Conservation (phyloP, 2,329 filamentous ascomycete genomes). For the Penicillium corylophilum region DNA sequence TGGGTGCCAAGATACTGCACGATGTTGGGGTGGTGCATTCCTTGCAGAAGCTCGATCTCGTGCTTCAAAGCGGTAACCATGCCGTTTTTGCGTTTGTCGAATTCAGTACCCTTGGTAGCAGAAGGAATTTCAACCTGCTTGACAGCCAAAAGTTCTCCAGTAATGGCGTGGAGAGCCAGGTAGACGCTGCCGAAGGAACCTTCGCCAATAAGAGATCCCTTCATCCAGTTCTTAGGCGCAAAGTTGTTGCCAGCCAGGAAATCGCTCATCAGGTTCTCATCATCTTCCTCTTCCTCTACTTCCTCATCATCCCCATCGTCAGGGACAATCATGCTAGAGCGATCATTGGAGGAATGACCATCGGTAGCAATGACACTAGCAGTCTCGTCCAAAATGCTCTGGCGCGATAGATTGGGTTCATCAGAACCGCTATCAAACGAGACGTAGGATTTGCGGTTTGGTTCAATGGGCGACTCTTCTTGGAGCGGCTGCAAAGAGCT, state of each 20-base stretch:
- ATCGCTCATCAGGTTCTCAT: constrained; percentile 70
- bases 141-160: constrained; percentile 94
- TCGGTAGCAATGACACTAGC: constrained; percentile 66
- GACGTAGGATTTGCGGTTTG: constrained; percentile 94
- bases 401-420: constrained; percentile 71
- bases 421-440: constrained; percentile 64
- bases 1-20: constrained; percentile 97
- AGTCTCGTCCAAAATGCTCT: constrained; percentile 83
- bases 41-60: constrained; percentile 89
- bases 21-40: constrained; percentile 93
- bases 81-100: constrained; percentile 88
- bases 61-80: constrained; percentile 98
- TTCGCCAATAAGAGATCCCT: constrained; percentile 93
- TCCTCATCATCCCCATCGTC: constrained; percentile 92
- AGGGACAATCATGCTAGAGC: constrained; percentile 78
- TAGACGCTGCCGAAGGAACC: constrained; percentile 97
- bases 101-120: constrained; percentile 71
- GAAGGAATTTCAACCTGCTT: constrained; percentile 96
- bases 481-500: constrained; percentile 86
- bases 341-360: constrained; percentile 73
- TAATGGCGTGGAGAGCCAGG: constrained; percentile 90
- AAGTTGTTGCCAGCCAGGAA: constrained; percentile 92
- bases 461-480: constrained; percentile 83
- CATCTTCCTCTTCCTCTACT: constrained; percentile 35
- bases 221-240: constrained; percentile 99